Evolutionary conservation across 2,329 filamentous ascomycete genomes (phyloP).

Genomic region (Diplodia corticola): DNA sequence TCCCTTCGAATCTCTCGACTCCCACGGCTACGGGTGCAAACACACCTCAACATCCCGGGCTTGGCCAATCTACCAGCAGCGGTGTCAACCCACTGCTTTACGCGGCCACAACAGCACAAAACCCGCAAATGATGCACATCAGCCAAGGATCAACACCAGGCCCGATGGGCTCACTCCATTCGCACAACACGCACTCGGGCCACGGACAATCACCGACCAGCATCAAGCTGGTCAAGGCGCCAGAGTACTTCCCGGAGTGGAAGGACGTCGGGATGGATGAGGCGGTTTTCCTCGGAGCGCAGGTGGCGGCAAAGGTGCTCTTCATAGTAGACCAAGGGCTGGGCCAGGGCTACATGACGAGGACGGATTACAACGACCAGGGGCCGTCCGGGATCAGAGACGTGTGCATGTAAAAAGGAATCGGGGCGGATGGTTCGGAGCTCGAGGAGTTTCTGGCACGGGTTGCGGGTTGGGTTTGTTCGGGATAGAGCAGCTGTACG

Average conservation of each 20-base stretch:
- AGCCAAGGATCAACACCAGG: slow-evolving; percentile 26
- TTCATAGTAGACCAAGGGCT: slow-evolving; percentile 68
- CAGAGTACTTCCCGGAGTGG: slow-evolving; percentile 89
- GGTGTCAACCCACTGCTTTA: slow-evolving; percentile 87
- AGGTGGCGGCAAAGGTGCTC: slow-evolving; percentile 77
- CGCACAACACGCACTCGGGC: slow-evolving; percentile 58
- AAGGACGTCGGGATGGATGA: slow-evolving; percentile 76
- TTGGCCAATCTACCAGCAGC: slow-evolving; percentile 56
- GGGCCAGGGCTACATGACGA: slow-evolving; percentile 68
- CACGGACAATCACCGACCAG: slow-evolving; percentile 77
- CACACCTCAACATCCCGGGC: slow-evolving; percentile 67
- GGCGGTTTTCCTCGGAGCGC: slow-evolving; percentile 80
- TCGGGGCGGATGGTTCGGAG: neutral
- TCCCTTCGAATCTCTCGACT: slow-evolving; percentile 90
- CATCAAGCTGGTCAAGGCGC: slow-evolving; percentile 75
- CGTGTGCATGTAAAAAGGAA: slow-evolving; percentile 21
- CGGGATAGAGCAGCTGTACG: slow-evolving; percentile 16
- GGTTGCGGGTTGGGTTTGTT: neutral
- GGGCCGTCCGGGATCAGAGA: slow-evolving; percentile 66
- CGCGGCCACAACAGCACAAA: slow-evolving; percentile 78
- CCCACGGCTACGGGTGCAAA: slow-evolving; percentile 88
- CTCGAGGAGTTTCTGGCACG: slow-evolving; percentile 17
- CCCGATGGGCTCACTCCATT: slow-evolving; percentile 33
- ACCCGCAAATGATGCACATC: slow-evolving; percentile 48
- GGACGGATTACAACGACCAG: slow-evolving; percentile 67